Evolutionary conservation across 768 basidiomycete genomes (phyloP).

Genomic region (Pisolithus sp.): DNA sequence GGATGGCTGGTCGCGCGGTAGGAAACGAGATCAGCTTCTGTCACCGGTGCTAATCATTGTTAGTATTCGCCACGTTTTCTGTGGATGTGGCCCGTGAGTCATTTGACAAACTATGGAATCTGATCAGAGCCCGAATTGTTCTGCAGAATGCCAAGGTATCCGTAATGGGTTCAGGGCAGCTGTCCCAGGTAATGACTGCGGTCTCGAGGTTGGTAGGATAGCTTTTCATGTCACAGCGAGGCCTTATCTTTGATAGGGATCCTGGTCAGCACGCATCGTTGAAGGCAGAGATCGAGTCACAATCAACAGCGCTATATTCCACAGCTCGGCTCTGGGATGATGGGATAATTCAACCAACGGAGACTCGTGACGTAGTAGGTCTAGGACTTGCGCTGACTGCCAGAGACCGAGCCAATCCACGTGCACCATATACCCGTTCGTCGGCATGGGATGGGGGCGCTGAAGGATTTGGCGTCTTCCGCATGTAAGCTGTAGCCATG

Average conservation of each 20-base stretch:
- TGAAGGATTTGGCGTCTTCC: constrained; percentile 82
- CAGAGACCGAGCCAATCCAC: constrained; percentile 29
- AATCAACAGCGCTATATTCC: constrained; percentile 83
- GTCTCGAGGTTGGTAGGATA: constrained; percentile 63
- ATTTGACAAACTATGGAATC: constrained; percentile 1
- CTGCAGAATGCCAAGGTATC: constrained; percentile 82
- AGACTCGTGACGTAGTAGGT: constrained; percentile 84
- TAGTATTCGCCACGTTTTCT: constrained; percentile 92
- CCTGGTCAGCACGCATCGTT: constrained; percentile 70
- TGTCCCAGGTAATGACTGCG: constrained; percentile 87
- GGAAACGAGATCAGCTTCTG: constrained; percentile 22
- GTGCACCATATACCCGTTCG: constrained; percentile 9
- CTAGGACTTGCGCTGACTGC: constrained; percentile 79
- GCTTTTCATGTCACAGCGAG: neutral
- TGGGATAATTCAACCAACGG: constrained; percentile 82
- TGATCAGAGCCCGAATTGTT: constrained; percentile 3
- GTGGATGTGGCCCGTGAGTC: constrained; percentile 95
- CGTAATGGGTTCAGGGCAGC: constrained; percentile 92
- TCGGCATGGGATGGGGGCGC: constrained; percentile 69
- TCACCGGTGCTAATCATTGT: constrained; percentile 3
- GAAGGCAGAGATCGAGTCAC: constrained; percentile 78
- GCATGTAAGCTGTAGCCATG: constrained; percentile 74
- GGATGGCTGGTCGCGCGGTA: constrained; percentile 90
- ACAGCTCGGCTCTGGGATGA: constrained; percentile 94
- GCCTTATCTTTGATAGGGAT: constrained; percentile 43